A percentile compares a stretch with the other conserved stretches of the same genome.
phyloP scores from a whole-genome alignment of 768 basidiomycete species.

The Tylopilus rubrobrunneus region DNA sequence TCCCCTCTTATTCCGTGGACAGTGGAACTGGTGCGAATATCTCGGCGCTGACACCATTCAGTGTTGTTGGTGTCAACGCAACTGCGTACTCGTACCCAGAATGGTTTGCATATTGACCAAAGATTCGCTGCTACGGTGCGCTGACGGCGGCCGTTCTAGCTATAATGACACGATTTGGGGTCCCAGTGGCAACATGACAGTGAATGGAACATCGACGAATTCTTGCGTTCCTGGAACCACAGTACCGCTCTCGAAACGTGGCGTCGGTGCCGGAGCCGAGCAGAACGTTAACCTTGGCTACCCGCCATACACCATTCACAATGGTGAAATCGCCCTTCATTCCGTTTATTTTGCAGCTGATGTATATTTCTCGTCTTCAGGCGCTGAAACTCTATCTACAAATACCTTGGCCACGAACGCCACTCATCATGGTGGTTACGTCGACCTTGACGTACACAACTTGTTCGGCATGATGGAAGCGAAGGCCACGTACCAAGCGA shows the following conservation, averaged over 20 bases:
- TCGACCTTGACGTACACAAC: slow-evolving; percentile 67
- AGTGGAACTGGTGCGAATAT: slow-evolving; percentile 53
- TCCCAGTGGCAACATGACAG: slow-evolving; percentile 70
- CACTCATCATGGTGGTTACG: slow-evolving; percentile 58
- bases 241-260: slow-evolving; percentile 36
- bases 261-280: slow-evolving; percentile 48
- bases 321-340: slow-evolving; percentile 40
- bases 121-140: not conserved
- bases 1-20: slow-evolving; percentile 1
- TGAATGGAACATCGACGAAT: slow-evolving; percentile 62
- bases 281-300: slow-evolving; percentile 46
- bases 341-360: not conserved
- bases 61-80: slow-evolving; percentile 43
- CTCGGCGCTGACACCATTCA: slow-evolving; percentile 56
- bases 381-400: slow-evolving; percentile 42
- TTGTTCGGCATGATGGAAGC: slow-evolving; percentile 72
- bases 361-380: slow-evolving; percentile 27
- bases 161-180: slow-evolving; percentile 62
- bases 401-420: slow-evolving; percentile 69
- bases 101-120: slow-evolving; percentile 38
- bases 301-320: slow-evolving; percentile 70
- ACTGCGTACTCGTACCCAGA: slow-evolving; percentile 68
- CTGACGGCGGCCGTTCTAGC: slow-evolving; percentile 29
- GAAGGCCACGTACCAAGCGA: slow-evolving; percentile 56
- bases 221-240: slow-evolving; percentile 22